Conservation (phyloP, 495 filamentous ascomycete species). For the Podospora tetraspora region DNA sequence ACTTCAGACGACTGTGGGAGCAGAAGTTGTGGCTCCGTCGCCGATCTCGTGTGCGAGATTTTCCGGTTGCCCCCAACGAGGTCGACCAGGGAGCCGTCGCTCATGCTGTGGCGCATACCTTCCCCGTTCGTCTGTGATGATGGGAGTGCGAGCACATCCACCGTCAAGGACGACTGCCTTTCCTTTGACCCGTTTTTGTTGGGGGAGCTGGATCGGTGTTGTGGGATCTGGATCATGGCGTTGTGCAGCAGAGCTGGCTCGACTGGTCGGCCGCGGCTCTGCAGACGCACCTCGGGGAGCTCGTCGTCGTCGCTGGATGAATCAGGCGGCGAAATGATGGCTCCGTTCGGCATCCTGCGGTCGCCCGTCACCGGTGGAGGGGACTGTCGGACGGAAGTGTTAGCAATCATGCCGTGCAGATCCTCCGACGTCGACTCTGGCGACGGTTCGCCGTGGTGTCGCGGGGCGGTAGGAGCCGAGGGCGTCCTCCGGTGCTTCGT, state of each 20-base stretch:
- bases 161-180: constrained; percentile 11
- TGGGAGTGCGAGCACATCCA: constrained; percentile 34
- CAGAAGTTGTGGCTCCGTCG: constrained; percentile 66
- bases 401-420: constrained; percentile 44
- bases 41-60: constrained; percentile 74
- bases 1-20: constrained; percentile 49
- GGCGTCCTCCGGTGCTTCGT: constrained; percentile 50
- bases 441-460: constrained; percentile 33
- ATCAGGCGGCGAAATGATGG: constrained; percentile 83
- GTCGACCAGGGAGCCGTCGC: constrained; percentile 31
- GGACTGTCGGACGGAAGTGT: constrained; percentile 64
- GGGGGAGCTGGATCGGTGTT: constrained; percentile 61
- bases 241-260: constrained; percentile 73
- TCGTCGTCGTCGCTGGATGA: constrained; percentile 86
- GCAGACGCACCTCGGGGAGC: constrained; percentile 33
- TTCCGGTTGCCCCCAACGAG: constrained; percentile 28
- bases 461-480: constrained; percentile 33
- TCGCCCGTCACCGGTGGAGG: constrained; percentile 69
- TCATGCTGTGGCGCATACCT: constrained; percentile 35
- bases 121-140: constrained; percentile 31
- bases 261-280: constrained; percentile 43
- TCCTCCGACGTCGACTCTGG: constrained; percentile 45
- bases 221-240: constrained; percentile 73
- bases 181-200: constrained; percentile 28
- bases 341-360: constrained; percentile 64